phyloP scores from a whole-genome alignment of 352 stramenopile species.

The Globisporangium spiculum region DNA sequence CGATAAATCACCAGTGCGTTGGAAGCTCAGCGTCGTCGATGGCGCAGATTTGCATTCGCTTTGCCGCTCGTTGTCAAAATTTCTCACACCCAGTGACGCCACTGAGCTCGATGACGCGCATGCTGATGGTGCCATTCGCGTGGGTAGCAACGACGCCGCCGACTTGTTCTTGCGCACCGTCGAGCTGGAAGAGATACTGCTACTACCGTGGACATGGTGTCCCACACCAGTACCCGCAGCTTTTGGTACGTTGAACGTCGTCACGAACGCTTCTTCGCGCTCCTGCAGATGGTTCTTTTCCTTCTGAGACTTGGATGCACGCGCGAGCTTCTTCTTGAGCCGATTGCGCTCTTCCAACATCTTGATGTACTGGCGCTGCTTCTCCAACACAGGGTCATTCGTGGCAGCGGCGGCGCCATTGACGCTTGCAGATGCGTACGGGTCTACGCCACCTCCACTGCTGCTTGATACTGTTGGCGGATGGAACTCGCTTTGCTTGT shows the following conservation, averaged over 20 bases:
- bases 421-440: not conserved
- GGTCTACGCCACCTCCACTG: not conserved
- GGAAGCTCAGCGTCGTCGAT: slow-evolving; percentile 33
- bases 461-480: not conserved
- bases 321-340: slow-evolving; percentile 74
- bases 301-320: slow-evolving; percentile 46
- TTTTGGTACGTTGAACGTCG: slow-evolving; percentile 68
- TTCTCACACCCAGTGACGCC: not conserved
- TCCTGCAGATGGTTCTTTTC: slow-evolving; percentile 53
- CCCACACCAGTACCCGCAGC: not conserved
- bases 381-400: slow-evolving; percentile 60
- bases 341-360: slow-evolving; percentile 83
- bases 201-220: not conserved
- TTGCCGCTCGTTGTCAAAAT: slow-evolving; percentile 15
- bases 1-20: slow-evolving; percentile 5
- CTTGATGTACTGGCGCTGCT: slow-evolving; percentile 82
- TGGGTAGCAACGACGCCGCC: slow-evolving; percentile 39
- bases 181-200: not conserved
- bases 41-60: slow-evolving; percentile 43
- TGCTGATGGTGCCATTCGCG: slow-evolving; percentile 11
- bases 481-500: slow-evolving; percentile 38
- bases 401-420: not conserved
- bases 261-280: slow-evolving; percentile 74
- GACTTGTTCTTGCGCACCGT: slow-evolving; percentile 45
- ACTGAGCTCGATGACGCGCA: slow-evolving; percentile 4